These are phyloP conservation scores for Ampelocalamus luodianensis DNA, from an alignment of 176 grass and related monocot species.

Conservation along the genomic window DNA sequence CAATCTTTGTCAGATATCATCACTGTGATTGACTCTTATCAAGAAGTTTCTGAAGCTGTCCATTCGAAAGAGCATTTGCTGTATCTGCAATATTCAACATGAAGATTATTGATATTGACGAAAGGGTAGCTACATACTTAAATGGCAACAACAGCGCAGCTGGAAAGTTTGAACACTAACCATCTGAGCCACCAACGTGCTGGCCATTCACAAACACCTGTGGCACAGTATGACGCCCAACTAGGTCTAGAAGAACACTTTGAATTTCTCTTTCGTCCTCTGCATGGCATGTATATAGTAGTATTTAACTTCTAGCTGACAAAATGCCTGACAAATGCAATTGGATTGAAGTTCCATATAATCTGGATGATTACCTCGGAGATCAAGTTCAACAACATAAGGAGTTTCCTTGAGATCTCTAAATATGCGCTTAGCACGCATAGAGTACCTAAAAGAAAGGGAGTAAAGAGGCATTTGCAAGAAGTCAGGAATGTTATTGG, in stretches of 20 bases:
- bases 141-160: conserved; percentile 15
- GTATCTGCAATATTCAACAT: conserved; percentile 58
- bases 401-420: conserved; percentile 74
- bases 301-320: background rate
- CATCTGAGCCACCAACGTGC: conserved; percentile 88
- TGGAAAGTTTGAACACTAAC: conserved; percentile 48
- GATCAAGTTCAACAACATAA: conserved; percentile 87
- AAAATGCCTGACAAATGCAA: background rate
- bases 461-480: conserved; percentile 19
- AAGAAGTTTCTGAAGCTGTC: conserved; percentile 75
- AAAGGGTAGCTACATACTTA: conserved; percentile 10
- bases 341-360: background rate
- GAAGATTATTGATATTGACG: background rate
- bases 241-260: conserved; percentile 78
- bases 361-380: conserved; percentile 65
- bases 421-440: conserved; percentile 77
- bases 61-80: conserved; percentile 52
- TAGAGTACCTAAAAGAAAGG: conserved; percentile 63
- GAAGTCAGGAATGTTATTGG: background rate
- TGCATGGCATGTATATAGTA: conserved; percentile 43
- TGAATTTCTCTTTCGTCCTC: conserved; percentile 80
- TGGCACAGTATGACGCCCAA: conserved; percentile 81
- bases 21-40: conserved; percentile 56
- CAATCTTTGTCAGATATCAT: conserved; percentile 13
- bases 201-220: conserved; percentile 94